Conservation (phyloP, 768 basidiomycete genomes). For the Russula vinacea region DNA sequence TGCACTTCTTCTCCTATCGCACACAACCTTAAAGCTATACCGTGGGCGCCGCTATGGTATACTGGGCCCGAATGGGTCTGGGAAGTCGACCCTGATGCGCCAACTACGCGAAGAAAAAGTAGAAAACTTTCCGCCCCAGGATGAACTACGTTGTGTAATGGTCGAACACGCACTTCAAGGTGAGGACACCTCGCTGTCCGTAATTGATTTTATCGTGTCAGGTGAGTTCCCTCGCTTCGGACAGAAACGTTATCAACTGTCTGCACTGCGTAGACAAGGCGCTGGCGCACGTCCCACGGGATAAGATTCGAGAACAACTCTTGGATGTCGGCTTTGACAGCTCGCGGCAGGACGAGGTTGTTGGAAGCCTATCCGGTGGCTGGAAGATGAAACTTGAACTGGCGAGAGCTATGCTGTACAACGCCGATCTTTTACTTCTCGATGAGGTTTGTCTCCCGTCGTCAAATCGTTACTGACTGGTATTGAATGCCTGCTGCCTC, state of each 20-base stretch:
- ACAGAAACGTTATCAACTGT: neutral
- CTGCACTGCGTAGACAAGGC: slow-evolving; percentile 54
- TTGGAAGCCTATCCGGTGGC: slow-evolving; percentile 90
- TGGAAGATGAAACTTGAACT: slow-evolving; percentile 99
- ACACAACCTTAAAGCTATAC: slow-evolving; percentile 84
- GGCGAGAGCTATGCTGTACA: slow-evolving; percentile 94
- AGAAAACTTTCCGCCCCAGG: slow-evolving; percentile 91
- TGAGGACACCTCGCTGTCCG: slow-evolving; percentile 77
- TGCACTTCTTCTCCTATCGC: slow-evolving; percentile 88
- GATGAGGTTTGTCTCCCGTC: slow-evolving; percentile 59
- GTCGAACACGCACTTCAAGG: slow-evolving; percentile 96
- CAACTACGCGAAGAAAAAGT: slow-evolving; percentile 93
- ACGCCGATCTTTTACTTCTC: slow-evolving; percentile 80
- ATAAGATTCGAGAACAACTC: slow-evolving; percentile 76
- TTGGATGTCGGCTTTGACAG: slow-evolving; percentile 90
- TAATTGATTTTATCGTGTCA: slow-evolving; percentile 87
- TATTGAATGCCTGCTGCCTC: slow-evolving; percentile 43
- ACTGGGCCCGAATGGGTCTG: slow-evolving; percentile 92
- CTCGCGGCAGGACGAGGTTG: slow-evolving; percentile 74
- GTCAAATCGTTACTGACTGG: slow-evolving; percentile 13
- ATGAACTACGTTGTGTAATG: slow-evolving; percentile 87
- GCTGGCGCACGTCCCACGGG: slow-evolving; percentile 56
- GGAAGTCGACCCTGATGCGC: slow-evolving; percentile 94
- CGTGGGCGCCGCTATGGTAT: slow-evolving; percentile 94
- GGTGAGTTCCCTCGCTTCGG: slow-evolving; percentile 45